Conservation (phyloP, 116 monocot species). For the Dioscorea cayenensis region DNA sequence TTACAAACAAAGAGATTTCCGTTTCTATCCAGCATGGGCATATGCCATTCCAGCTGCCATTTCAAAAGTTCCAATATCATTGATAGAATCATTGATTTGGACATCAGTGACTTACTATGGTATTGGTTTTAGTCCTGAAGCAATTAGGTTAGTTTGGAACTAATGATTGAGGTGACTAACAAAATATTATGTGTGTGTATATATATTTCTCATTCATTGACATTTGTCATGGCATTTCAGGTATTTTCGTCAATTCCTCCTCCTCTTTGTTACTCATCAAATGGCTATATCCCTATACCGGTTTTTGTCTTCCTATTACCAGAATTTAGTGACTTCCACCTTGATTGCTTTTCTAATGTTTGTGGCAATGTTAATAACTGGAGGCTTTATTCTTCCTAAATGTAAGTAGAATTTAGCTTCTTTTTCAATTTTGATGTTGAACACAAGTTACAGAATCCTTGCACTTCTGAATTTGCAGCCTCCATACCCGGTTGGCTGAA, state of each 20-base stretch:
- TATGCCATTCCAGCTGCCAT: slow-evolving; percentile 51
- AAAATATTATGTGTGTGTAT: background rate
- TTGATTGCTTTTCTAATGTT: slow-evolving; percentile 11
- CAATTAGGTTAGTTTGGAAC: slow-evolving; percentile 17
- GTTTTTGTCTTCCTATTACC: background rate
- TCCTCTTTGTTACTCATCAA: background rate
- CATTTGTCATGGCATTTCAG: background rate
- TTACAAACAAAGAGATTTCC: slow-evolving; percentile 56
- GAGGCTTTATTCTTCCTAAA: slow-evolving; percentile 58
- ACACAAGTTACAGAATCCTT: too few species aligned
- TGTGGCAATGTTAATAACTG: slow-evolving; percentile 29
- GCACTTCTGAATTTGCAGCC: slow-evolving; percentile 17
- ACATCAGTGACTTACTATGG: slow-evolving; percentile 55
- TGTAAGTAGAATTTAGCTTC: slow-evolving; percentile 24
- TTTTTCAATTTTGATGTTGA: background rate
- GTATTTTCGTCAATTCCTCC: background rate
- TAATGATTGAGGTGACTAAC: background rate
- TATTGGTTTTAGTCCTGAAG: slow-evolving; percentile 68
- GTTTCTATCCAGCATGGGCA: slow-evolving; percentile 74
- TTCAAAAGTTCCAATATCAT: slow-evolving; percentile 54
- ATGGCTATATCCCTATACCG: background rate
- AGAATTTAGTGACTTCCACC: slow-evolving; percentile 16
- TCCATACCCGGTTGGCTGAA: slow-evolving; percentile 66
- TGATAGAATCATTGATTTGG: slow-evolving; percentile 52
- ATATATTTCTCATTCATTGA: background rate